A percentile compares a stretch with the other conserved stretches of the same genome.
phyloP scores from a whole-genome alignment of 352 stramenopile species.

The Peronosclerospora sorghi region DNA sequence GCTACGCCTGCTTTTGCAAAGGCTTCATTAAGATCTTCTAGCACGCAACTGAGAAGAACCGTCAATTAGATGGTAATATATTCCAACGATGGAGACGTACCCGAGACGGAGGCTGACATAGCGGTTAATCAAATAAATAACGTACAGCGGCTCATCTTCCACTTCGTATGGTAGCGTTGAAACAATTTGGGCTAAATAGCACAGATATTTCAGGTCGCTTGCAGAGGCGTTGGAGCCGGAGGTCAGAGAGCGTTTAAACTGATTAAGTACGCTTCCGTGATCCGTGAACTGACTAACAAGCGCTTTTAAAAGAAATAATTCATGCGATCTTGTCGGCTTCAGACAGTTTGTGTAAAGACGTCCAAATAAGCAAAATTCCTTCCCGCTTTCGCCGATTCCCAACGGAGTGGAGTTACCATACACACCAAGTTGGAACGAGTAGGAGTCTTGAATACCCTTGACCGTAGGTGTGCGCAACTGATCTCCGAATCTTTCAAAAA shows the following conservation, averaged over 20 bases:
- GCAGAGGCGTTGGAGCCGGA: conserved; percentile 2
- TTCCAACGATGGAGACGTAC: conserved; percentile 24
- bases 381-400: conserved; percentile 55
- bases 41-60: conserved; percentile 23
- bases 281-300: conserved; percentile 66
- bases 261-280: conserved; percentile 30
- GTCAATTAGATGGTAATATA: conserved; percentile 1
- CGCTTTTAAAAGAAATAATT: conserved; percentile 51
- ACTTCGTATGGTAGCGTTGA: conserved; percentile 64
- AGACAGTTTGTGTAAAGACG: conserved; percentile 62
- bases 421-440: conserved; percentile 51
- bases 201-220: conserved; percentile 53
- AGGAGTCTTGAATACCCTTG: conserved; percentile 49
- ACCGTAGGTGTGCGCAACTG: conserved; percentile 43
- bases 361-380: conserved; percentile 59
- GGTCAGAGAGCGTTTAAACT: conserved; percentile 9
- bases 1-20: conserved; percentile 33
- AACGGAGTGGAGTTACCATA: conserved; percentile 42
- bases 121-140: conserved; percentile 85
- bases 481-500: conserved; percentile 49
- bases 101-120: conserved; percentile 67
- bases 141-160: conserved; percentile 72
- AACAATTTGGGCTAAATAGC: conserved; percentile 60
- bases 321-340: conserved; percentile 24
- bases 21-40: conserved; percentile 42